A percentile compares a stretch with the other conserved stretches of the same genome.
Conservation (phyloP, 768 basidiomycete genomes). For the Mycena alexandri region DNA sequence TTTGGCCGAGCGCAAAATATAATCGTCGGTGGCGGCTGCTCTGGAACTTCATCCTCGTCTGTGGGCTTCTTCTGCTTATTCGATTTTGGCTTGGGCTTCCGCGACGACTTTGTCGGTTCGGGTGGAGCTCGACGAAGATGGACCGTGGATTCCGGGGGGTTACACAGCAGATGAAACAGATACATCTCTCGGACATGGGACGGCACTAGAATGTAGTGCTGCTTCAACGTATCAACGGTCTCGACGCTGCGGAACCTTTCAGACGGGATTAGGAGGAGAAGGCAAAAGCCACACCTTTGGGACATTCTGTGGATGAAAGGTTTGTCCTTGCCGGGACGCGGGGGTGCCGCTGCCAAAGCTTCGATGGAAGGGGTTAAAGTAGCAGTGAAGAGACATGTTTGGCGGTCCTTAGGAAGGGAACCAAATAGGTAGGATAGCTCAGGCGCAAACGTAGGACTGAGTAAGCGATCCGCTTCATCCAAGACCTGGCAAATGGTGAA, state of each 20-base stretch:
- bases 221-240: slow-evolving; percentile 90
- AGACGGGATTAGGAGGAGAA: slow-evolving; percentile 9
- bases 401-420: slow-evolving; percentile 85
- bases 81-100: slow-evolving; percentile 47
- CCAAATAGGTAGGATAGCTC: slow-evolving; percentile 86
- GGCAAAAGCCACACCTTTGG: slow-evolving; percentile 66
- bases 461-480: slow-evolving; percentile 95
- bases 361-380: slow-evolving; percentile 92
- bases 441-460: slow-evolving; percentile 89
- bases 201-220: slow-evolving; percentile 92
- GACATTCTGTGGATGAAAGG: slow-evolving; percentile 89
- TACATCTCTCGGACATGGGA: slow-evolving; percentile 95
- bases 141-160: slow-evolving; percentile 85
- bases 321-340: slow-evolving; percentile 84
- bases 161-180: slow-evolving; percentile 88
- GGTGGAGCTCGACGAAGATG: slow-evolving; percentile 76
- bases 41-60: slow-evolving; percentile 65
- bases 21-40: slow-evolving; percentile 94
- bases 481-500: slow-evolving; percentile 71
- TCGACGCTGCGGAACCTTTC: slow-evolving; percentile 69
- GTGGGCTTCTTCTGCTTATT: slow-evolving; percentile 54
- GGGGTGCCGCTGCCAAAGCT: slow-evolving; percentile 75
- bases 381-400: slow-evolving; percentile 97
- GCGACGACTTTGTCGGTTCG: slow-evolving; percentile 56
- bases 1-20: slow-evolving; percentile 91